Evolutionary conservation across 2,329 filamentous ascomycete species (phyloP).

Genomic region (Fusarium staphyleae): DNA sequence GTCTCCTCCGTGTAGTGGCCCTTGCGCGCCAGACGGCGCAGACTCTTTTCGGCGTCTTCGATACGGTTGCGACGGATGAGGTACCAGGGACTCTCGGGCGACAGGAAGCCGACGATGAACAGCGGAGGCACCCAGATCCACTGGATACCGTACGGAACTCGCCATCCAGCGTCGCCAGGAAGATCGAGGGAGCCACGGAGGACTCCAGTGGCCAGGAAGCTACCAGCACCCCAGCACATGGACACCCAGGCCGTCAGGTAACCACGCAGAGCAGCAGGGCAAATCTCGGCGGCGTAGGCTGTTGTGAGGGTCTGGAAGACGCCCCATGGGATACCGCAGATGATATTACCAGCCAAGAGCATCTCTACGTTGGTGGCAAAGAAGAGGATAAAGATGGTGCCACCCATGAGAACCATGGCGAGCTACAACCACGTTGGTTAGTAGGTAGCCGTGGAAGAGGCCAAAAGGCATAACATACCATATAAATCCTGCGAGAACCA

Average conservation of each 20-base stretch:
- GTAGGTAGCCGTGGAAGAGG: too few relatives aligned
- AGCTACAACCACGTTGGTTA: conserved; percentile 19
- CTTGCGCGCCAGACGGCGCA: conserved; percentile 50
- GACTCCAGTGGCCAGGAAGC: conserved; percentile 53
- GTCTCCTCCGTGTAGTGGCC: conserved; percentile 49
- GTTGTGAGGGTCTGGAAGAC: conserved; percentile 56
- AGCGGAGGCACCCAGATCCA: conserved; percentile 57
- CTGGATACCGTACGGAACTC: conserved; percentile 57
- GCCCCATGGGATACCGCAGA: conserved; percentile 56
- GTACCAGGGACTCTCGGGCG: conserved; percentile 59
- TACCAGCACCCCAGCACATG: conserved; percentile 58
- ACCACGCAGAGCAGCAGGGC: conserved; percentile 52
- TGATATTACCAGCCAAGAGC: conserved; percentile 53
- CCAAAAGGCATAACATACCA: too few relatives aligned
- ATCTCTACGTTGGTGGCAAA: conserved; percentile 51
- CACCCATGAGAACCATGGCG: conserved; percentile 48
- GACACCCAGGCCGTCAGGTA: conserved; percentile 58
- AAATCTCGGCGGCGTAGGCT: conserved; percentile 57
- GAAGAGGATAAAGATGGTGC: conserved; percentile 58
- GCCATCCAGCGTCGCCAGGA: conserved; percentile 52
- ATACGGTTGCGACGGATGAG: conserved; percentile 51
- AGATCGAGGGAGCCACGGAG: conserved; percentile 49
- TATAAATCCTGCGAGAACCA: conserved; percentile 56
- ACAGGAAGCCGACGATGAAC: conserved; percentile 50
- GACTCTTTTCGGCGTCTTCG: conserved; percentile 48